Evolutionary conservation across 352 stramenopile genomes (phyloP).

Genomic region (Phytophthora aleatoria): DNA sequence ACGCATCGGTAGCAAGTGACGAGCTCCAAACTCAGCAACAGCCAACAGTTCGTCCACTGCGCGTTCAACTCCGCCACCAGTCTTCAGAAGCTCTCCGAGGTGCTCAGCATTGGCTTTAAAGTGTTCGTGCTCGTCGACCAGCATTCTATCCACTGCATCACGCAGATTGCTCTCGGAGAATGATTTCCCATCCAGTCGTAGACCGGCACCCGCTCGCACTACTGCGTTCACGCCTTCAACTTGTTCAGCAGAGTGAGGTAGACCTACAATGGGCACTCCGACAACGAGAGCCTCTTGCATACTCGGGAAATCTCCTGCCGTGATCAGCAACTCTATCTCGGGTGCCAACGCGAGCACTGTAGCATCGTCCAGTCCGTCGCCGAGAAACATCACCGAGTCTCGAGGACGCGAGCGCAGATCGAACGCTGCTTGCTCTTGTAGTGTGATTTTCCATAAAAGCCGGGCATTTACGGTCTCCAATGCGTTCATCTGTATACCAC

Average conservation of each 20-base stretch:
- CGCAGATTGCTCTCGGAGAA: constrained; percentile 46
- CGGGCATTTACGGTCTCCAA: constrained; percentile 57
- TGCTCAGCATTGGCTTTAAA: constrained; percentile 49
- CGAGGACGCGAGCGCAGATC: constrained; percentile 51
- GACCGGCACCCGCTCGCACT: constrained; percentile 55
- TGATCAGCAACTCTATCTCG: constrained; percentile 65
- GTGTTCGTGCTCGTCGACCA: constrained; percentile 35
- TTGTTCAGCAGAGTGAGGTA: constrained; percentile 83
- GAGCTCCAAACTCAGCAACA: constrained; percentile 56
- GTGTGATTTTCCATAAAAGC: constrained; percentile 62
- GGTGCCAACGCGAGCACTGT: constrained; percentile 43
- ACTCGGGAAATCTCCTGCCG: constrained; percentile 55
- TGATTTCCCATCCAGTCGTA: constrained; percentile 39
- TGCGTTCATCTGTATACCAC: constrained; percentile 47
- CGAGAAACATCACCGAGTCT: constrained; percentile 61
- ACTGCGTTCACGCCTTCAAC: constrained; percentile 69
- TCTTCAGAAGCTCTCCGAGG: constrained; percentile 65
- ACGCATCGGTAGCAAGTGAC: constrained; percentile 54
- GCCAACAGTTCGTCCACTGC: constrained; percentile 64
- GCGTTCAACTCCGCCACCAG: constrained; percentile 52
- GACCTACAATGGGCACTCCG: constrained; percentile 65
- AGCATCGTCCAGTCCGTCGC: constrained; percentile 49
- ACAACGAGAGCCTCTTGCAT: constrained; percentile 67
- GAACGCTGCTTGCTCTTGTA: constrained; percentile 64
- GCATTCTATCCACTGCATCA: constrained; percentile 40